phyloP scores from a whole-genome alignment of 2,329 filamentous ascomycete genomes.

The Botryotinia globosa region DNA sequence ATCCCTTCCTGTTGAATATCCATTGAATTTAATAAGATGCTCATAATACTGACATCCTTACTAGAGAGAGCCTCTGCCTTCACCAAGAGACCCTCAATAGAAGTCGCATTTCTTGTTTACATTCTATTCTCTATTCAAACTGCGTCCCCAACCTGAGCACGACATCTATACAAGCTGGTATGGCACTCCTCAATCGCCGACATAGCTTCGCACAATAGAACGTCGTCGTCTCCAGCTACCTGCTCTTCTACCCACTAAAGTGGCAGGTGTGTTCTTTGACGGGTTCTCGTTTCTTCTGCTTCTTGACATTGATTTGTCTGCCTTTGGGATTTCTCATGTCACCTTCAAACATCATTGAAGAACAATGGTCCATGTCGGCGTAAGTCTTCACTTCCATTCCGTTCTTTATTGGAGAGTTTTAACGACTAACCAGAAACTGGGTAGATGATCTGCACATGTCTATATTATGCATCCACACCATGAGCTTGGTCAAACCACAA shows the following conservation, averaged over 20 bases:
- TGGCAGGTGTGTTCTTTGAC: neutral
- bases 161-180: neutral
- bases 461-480: neutral
- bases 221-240: neutral
- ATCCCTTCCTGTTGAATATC: neutral
- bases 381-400: neutral
- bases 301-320: no score
- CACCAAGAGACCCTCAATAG: neutral
- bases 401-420: fast-evolving
- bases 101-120: neutral
- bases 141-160: neutral
- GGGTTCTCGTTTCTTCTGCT: neutral
- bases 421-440: neutral
- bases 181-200: neutral
- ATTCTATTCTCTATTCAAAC: neutral
- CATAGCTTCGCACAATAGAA: neutral
- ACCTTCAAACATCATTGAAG: neutral
- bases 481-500: neutral
- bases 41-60: neutral
- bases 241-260: fast-evolving
- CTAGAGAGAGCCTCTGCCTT: neutral
- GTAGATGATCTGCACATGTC: neutral
- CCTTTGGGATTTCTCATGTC: neutral
- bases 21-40: neutral
- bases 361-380: neutral